phyloP scores from a whole-genome alignment of 2,329 filamentous ascomycete species.

The Colletotrichum lindemuthianum region DNA sequence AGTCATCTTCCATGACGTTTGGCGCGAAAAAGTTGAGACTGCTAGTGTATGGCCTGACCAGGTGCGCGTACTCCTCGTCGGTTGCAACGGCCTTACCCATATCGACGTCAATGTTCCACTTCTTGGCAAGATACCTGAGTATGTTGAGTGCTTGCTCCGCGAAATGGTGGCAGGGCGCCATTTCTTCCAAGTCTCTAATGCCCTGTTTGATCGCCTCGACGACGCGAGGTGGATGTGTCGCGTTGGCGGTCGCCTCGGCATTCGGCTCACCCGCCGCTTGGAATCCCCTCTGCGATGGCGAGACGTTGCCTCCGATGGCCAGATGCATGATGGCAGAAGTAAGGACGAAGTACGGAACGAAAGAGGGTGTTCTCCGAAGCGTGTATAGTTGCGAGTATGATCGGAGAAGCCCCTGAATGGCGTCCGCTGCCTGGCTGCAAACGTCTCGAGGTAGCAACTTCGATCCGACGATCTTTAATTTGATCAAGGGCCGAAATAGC shows the following conservation, averaged over 20 bases:
- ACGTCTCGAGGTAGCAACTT: conserved; percentile 72
- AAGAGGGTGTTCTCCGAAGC: conserved; percentile 66
- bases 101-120: conserved; percentile 67
- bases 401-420: conserved; percentile 64
- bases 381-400: conserved; percentile 70
- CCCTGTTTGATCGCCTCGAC: conserved; percentile 61
- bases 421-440: conserved; percentile 70
- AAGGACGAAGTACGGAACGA: conserved; percentile 71
- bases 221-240: conserved; percentile 52
- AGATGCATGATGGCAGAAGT: conserved; percentile 71
- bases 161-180: conserved; percentile 70
- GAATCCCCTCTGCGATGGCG: conserved; percentile 31
- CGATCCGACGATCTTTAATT: conserved; percentile 69
- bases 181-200: conserved; percentile 67
- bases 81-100: conserved; percentile 46
- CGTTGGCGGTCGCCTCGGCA: conserved; percentile 40
- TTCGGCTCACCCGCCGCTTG: conserved; percentile 17
- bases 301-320: conserved; percentile 57
- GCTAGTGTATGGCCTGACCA: conserved; percentile 58
- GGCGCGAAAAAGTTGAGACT: conserved; percentile 69
- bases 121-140: conserved; percentile 64
- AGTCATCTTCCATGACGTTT: conserved; percentile 58
- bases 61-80: conserved; percentile 49
- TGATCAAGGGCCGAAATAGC: conserved; percentile 79
- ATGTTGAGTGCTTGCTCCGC: conserved; percentile 70